These are phyloP conservation scores for Sinapis alba DNA, from an alignment of 441 rosid genomes.

Conservation along the genomic window DNA sequence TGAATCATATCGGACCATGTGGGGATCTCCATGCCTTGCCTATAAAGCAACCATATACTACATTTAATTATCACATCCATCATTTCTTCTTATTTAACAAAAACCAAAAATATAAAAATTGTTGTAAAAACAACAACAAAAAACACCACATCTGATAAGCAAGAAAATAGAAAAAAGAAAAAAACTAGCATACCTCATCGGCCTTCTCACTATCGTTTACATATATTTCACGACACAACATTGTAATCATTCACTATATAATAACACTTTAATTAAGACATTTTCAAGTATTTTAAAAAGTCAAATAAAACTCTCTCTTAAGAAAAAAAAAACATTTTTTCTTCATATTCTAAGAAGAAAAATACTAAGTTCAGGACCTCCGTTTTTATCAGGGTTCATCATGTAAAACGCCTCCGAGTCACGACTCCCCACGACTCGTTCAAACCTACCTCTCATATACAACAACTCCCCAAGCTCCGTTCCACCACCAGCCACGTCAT, in stretches of 20 bases:
- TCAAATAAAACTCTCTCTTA: neutral
- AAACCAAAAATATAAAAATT: neutral
- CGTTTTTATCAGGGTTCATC: slow-evolving; percentile 90
- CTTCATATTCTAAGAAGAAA: slow-evolving; percentile 68
- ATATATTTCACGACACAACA: slow-evolving; percentile 25
- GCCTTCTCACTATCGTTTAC: slow-evolving; percentile 17
- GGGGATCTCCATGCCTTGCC: slow-evolving; percentile 35
- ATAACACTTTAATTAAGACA: slow-evolving; percentile 16
- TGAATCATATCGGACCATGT: slow-evolving; percentile 41
- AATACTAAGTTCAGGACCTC: slow-evolving; percentile 90
- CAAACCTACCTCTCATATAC: slow-evolving; percentile 88
- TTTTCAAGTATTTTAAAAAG: slow-evolving; percentile 4
- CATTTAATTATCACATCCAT: slow-evolving; percentile 20
- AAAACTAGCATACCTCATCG: slow-evolving; percentile 14
- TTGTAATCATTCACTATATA: slow-evolving; percentile 6
- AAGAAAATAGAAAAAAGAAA: neutral
- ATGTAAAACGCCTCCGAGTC: slow-evolving; percentile 96
- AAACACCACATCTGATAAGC: neutral
- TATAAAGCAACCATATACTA: slow-evolving; percentile 31
- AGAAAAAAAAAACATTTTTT: neutral
- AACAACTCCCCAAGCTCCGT: slow-evolving; percentile 62
- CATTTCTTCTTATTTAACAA: slow-evolving; percentile 19
- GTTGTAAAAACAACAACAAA: neutral
- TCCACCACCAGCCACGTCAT: slow-evolving; percentile 22
- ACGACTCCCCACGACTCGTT: slow-evolving; percentile 87